A percentile compares a stretch with the other conserved stretches of the same genome.
phyloP scores from a whole-genome alignment of 1,139 yeast genomes.

The Scheffersomyces segobiensis region DNA sequence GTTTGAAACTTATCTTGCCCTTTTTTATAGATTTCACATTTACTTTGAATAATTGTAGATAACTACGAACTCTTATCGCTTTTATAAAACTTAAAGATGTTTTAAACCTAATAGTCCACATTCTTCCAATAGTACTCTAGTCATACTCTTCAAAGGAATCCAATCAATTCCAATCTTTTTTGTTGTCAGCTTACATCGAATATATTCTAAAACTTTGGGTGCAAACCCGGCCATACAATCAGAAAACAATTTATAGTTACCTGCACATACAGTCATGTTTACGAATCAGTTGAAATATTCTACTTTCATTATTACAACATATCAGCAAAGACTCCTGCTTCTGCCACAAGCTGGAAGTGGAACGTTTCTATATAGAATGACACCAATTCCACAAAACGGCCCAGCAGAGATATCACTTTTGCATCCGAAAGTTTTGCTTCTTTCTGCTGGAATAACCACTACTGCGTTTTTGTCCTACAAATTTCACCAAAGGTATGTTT shows the following conservation, averaged over 20 bases:
- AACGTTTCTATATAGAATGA: background rate
- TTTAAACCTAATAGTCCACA: no score
- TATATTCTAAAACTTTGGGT: background rate
- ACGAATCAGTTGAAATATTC: background rate
- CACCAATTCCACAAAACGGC: background rate
- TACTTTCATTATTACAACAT: background rate
- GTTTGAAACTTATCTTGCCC: no score
- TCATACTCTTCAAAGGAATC: no score
- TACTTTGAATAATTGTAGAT: no score
- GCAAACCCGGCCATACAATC: background rate
- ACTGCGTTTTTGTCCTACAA: slow-evolving; percentile 31
- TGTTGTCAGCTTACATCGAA: no score
- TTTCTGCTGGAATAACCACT: slow-evolving; percentile 40
- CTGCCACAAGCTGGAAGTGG: no score
- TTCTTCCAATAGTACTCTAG: no score
- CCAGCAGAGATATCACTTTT: slow-evolving; percentile 21
- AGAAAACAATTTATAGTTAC: background rate
- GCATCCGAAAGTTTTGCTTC: slow-evolving; percentile 43
- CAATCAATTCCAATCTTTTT: no score
- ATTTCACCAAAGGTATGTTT: slow-evolving; percentile 36
- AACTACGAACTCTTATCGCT: no score
- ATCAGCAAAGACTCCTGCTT: background rate
- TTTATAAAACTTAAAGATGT: no score
- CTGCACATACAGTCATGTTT: background rate
- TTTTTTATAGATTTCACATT: no score